phyloP scores from a whole-genome alignment of 306 rosid species.

The Gleditsia sinensis region DNA sequence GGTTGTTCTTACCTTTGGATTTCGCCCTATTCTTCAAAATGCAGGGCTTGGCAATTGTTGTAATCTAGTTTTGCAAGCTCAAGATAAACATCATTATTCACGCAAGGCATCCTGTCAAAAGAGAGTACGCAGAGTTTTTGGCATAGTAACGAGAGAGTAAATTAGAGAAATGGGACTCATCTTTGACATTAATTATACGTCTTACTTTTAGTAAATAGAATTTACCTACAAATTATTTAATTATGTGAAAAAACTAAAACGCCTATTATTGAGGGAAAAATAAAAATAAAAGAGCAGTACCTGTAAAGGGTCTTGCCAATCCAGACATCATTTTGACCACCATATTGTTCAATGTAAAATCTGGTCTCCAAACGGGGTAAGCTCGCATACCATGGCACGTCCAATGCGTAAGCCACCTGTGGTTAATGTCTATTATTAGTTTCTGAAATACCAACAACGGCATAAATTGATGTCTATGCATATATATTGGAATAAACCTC shows the following conservation, averaged over 20 bases:
- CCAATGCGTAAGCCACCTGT: conserved; percentile 73
- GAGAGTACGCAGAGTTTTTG: background rate
- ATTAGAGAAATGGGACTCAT: too few relatives aligned
- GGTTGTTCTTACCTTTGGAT: conserved; percentile 64
- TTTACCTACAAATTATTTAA: too few relatives aligned
- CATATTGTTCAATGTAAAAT: conserved; percentile 74
- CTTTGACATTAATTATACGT: too few relatives aligned
- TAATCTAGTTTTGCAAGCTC: conserved; percentile 83
- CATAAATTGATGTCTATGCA: too few relatives aligned
- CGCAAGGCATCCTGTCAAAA: conserved; percentile 64
- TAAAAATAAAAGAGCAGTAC: conserved; percentile 26
- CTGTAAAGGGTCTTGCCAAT: conserved; percentile 94
- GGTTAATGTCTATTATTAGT: background rate
- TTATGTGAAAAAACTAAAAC: too few relatives aligned
- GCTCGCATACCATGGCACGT: conserved; percentile 83
- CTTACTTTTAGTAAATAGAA: too few relatives aligned
- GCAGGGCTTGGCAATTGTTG: conserved; percentile 74
- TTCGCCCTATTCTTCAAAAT: conserved; percentile 61
- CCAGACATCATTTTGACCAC: conserved; percentile 78
- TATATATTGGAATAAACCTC: conserved; percentile 50
- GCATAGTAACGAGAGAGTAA: too few relatives aligned
- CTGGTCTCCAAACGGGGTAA: conserved; percentile 82
- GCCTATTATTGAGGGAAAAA: too few relatives aligned
- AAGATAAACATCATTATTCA: conserved; percentile 65
- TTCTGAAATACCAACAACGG: too few relatives aligned